A percentile compares a stretch with the other conserved stretches of the same genome.
These are phyloP conservation scores for Irpex lacteus DNA, from an alignment of 1,284 basidiomycete genomes.

Conservation along the genomic window DNA sequence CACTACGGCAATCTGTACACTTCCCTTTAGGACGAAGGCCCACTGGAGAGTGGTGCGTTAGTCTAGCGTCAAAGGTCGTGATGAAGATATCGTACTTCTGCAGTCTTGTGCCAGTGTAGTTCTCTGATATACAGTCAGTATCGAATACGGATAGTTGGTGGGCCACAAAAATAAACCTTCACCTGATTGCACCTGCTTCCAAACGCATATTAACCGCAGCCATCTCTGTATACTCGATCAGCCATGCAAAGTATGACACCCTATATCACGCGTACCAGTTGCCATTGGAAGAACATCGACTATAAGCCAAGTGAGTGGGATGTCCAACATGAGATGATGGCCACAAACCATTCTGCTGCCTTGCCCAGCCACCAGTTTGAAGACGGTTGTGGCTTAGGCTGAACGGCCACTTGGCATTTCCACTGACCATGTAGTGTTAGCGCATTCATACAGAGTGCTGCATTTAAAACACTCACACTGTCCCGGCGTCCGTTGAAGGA, in stretches of 20 bases:
- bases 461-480: constrained; percentile 35
- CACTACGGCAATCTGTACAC: constrained; percentile 56
- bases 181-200: constrained; percentile 60
- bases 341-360: constrained; percentile 54
- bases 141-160: not conserved
- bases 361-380: constrained; percentile 67
- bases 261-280: constrained; percentile 32
- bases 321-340: not conserved
- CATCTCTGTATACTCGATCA: constrained; percentile 35
- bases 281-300: constrained; percentile 56
- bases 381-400: constrained; percentile 62
- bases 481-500: constrained; percentile 60
- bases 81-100: constrained; percentile 42
- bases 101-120: constrained; percentile 67
- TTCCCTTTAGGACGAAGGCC: constrained; percentile 62
- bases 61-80: constrained; percentile 2
- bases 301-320: not conserved
- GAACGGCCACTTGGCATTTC: constrained; percentile 68
- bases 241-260: not conserved
- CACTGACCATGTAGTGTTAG: constrained; percentile 24
- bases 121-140: constrained; percentile 39
- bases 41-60: constrained; percentile 36
- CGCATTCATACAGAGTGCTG: too few relatives aligned
- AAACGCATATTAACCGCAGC: constrained; percentile 57
- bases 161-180: constrained; percentile 14